These are phyloP conservation scores for Termitomyces sp. DNA, from an alignment of 768 basidiomycete genomes.

Conservation along the genomic window DNA sequence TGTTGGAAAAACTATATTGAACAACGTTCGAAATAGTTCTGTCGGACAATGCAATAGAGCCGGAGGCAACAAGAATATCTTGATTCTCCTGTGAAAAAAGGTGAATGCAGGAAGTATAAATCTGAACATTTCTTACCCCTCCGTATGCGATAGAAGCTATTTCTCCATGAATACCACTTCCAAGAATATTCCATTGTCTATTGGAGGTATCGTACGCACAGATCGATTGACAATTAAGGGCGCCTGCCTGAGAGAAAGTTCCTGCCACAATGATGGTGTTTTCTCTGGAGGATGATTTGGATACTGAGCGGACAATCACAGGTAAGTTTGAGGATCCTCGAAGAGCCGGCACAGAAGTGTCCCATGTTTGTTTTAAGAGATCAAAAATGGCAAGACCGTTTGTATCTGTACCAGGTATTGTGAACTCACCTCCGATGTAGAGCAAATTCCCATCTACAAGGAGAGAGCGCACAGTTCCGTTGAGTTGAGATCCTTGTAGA, in stretches of 20 bases:
- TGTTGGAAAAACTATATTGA: slow-evolving; percentile 63
- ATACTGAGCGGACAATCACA: slow-evolving; percentile 70
- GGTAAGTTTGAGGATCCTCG: slow-evolving; percentile 44
- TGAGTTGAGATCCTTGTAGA: slow-evolving; percentile 55
- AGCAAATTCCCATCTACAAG: slow-evolving; percentile 64
- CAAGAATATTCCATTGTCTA: slow-evolving; percentile 79
- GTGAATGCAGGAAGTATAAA: not conserved
- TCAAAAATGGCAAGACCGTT: slow-evolving; percentile 82
- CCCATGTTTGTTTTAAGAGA: slow-evolving; percentile 59
- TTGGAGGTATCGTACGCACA: slow-evolving; percentile 65
- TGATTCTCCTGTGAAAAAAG: slow-evolving; percentile 43
- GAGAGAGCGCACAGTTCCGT: slow-evolving; percentile 74
- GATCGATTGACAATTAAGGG: slow-evolving; percentile 66
- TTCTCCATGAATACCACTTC: slow-evolving; percentile 76
- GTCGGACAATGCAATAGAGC: slow-evolving; percentile 65
- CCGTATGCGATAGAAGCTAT: slow-evolving; percentile 74
- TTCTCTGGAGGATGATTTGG: slow-evolving; percentile 50
- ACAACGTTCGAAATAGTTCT: slow-evolving; percentile 68
- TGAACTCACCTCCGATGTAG: slow-evolving; percentile 85
- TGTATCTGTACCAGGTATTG: slow-evolving; percentile 43
- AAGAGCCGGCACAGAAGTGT: slow-evolving; percentile 52
- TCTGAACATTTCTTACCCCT: slow-evolving; percentile 53
- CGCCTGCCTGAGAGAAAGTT: slow-evolving; percentile 77
- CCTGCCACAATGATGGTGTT: slow-evolving; percentile 78
- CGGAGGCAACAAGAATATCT: slow-evolving; percentile 72